Evolutionary conservation across 768 basidiomycete genomes (phyloP).

Genomic region (Tremella fuciformis): DNA sequence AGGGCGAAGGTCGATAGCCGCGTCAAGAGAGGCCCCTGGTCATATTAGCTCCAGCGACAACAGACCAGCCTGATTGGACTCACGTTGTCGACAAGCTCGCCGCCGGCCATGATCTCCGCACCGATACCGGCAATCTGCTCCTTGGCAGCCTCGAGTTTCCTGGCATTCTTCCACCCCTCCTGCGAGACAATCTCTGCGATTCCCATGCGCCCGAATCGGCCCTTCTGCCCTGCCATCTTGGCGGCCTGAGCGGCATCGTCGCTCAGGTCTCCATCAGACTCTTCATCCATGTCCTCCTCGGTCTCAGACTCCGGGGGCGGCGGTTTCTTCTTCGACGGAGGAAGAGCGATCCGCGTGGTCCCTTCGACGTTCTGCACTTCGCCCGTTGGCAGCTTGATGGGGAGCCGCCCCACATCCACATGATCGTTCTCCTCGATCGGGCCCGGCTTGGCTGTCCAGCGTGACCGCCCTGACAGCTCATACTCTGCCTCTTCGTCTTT

Average conservation of each 20-base stretch:
- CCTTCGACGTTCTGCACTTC: conserved; percentile 59
- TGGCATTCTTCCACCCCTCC: conserved; percentile 52
- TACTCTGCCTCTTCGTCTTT: conserved; percentile 55
- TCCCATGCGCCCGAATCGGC: conserved; percentile 49
- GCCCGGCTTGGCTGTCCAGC: conserved; percentile 24
- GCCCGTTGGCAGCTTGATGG: conserved; percentile 83
- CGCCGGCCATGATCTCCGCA: conserved; percentile 89
- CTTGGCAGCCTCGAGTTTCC: conserved; percentile 68
- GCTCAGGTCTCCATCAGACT: conserved; percentile 34
- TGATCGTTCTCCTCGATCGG: conserved; percentile 21
- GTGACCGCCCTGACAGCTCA: conserved; percentile 58
- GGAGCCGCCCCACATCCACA: conserved; percentile 56
- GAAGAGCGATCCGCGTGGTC: conserved; percentile 43
- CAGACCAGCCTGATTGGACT: conserved; percentile 46
- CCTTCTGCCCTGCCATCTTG: conserved; percentile 42
- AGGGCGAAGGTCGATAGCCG: conserved; percentile 87
- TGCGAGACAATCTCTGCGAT: conserved; percentile 45
- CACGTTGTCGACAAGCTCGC: conserved; percentile 77
- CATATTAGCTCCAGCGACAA: conserved; percentile 10
- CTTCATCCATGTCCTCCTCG: conserved; percentile 34
- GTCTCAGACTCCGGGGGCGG: conserved; percentile 18
- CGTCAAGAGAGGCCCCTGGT: conserved; percentile 78
- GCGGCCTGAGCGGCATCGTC: conserved; percentile 41
- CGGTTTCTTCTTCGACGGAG: conserved; percentile 29
- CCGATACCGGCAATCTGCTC: conserved; percentile 92